Evolutionary conservation across 169 alveolate genomes (phyloP).

Genomic region (Eimeria necatrix): DNA sequence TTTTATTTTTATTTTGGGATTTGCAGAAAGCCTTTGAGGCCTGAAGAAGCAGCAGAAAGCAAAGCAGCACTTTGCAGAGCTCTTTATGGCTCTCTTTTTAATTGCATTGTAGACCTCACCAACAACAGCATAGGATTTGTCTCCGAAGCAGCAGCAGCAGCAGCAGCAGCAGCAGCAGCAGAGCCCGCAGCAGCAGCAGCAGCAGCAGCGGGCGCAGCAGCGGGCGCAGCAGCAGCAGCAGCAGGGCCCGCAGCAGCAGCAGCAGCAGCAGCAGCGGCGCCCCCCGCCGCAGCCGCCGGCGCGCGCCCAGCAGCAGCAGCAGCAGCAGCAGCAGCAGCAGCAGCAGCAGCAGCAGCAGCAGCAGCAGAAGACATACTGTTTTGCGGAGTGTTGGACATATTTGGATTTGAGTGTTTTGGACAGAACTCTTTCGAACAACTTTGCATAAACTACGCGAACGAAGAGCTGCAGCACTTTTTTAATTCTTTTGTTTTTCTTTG

Average conservation of each 20-base stretch:
- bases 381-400: conserved; percentile 97
- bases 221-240: background rate
- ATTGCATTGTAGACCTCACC: conserved; percentile 95
- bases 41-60: conserved; percentile 88
- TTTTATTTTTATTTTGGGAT: too few relatives aligned
- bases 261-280: conserved; percentile 42
- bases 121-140: conserved; percentile 93
- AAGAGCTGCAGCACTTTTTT: conserved; percentile 95
- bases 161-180: conserved; percentile 15
- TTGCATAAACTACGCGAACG: conserved; percentile 98
- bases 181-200: conserved; percentile 15
- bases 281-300: background rate
- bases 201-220: background rate
- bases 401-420: conserved; percentile 98
- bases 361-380: too few relatives aligned
- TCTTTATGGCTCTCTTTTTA: conserved; percentile 96
- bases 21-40: conserved; percentile 88
- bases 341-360: conserved; percentile 44
- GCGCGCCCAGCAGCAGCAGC: too few relatives aligned
- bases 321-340: background rate
- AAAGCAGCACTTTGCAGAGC: conserved; percentile 97
- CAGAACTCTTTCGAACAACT: conserved; percentile 96
- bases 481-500: conserved; percentile 97
- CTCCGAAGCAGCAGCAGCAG: background rate
- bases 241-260: too few relatives aligned